Base-by-base conservation (phyloP, 1,284 basidiomycete genomes). In the Cutaneotrichosporon arboriforme region DNA sequence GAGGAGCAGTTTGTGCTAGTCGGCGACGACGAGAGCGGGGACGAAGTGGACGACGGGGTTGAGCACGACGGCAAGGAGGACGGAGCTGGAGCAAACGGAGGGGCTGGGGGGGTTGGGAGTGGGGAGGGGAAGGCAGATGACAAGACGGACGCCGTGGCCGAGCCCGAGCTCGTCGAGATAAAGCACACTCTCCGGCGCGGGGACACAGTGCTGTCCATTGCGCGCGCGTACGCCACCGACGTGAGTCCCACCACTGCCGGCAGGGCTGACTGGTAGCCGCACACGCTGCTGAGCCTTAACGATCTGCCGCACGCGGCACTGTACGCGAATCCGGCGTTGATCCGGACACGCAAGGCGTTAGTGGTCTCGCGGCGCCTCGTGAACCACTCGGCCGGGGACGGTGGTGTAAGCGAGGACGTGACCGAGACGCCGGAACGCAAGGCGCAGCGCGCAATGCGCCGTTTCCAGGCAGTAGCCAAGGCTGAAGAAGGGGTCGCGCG, bases 381-480 rank as follows among this genome's bases (percentile, higher is more conserved):
- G 7, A 31, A 43, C 22, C 26, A 41, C 15, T 9, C 9, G 4
- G 26, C 5, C 9, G 26, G 17, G 13, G 26, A 31, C 5, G 26
- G 10, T 5, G 26, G 26, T n/a, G n/a, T n/a, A 31, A 35, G 43
- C 33, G 33, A 21, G 31, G 46, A 46, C 49, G 22, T 54, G 23
- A 62, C 61, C 17, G 52, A 58, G 15, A 46, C 45, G 10, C 49
- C 46, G 23, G 41, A 48, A 8, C 52, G 69, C 46, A 42, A 52
- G 38, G 36, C 53, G 42, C 61, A 67, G 51, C 49, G 64, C 20
- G 48, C 57, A 22, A 36, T 72, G 14, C 70, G 70, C 51, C 58
- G 70, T 46, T 74, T 74, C 53, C 72, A 73, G 57, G 54, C 70
- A 0, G 34, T 74, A 20, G 70, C 68, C 10, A 73, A 73, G 48